Evolutionary conservation across 1,139 yeast genomes (phyloP), one percentile per base, ranked within the genome.

Genomic region (Lodderomyces elongisporus): DNA sequence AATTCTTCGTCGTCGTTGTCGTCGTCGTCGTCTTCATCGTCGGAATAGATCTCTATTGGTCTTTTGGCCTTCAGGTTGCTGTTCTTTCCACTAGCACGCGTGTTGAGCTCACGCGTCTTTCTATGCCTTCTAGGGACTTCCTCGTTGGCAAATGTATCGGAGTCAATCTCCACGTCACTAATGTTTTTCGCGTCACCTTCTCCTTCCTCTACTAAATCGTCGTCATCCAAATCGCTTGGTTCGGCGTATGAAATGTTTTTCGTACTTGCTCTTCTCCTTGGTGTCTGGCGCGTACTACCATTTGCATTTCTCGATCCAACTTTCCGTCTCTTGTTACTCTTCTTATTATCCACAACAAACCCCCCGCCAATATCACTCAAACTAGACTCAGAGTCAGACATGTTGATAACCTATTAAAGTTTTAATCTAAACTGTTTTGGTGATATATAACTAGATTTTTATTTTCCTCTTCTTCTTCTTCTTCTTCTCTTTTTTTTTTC

Each of bases 291-390:
- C 6, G 26, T 24, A 10, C 15, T 30, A 13, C 21, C 4, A 15
- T 33, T 12, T 31, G 22, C 22, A n/a, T n/a, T n/a, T n/a, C n/a
- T n/a, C n/a, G n/a, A n/a, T n/a, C 22, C 22, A 9, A 24, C 20
- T 32, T 28, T 32, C 17, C 32, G 17, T 22, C 35, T 51, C 29
- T 34, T 31, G 30, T 37, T 42, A 15, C 10, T 18, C n/a, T 49
- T 48, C 4, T 63, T 59, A 43, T 70, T 74, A 39, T 64, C 58
- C 4, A 54, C 52, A 5, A 70, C 47, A 43, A 70, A 70, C 10
- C 76, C 76, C 3, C 75, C 75, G 4, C 50, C 65, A 10, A 29
- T n/a, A 18, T 35, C 34, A 17, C 44, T 48, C n/a, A 38, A 27
- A 22, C 40, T 48, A 3, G 45, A 40, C 12, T 36, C 45, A 6